Conservation (phyloP, 176 grass and related monocot species). For the Aegilops sharonensis region DNA sequence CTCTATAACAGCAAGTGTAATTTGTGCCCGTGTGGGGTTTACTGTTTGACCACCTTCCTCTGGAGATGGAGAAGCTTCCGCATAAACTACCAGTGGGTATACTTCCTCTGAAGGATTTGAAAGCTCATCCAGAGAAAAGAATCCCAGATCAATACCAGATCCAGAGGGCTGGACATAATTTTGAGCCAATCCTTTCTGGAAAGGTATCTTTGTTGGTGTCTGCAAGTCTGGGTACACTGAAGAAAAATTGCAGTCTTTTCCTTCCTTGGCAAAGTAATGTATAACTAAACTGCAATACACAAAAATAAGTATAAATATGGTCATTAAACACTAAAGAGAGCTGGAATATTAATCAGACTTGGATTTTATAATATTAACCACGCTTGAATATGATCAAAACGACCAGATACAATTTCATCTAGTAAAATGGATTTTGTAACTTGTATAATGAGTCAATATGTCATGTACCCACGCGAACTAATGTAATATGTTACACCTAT, state of each 20-base stretch:
- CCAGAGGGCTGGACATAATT: slow-evolving; percentile 78
- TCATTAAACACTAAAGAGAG: background rate
- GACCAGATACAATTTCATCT: background rate
- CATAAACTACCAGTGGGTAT: slow-evolving; percentile 79
- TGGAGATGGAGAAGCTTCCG: slow-evolving; percentile 49
- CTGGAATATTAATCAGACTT: slow-evolving; percentile 10
- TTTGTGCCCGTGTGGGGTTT: slow-evolving; percentile 59
- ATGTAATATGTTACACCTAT: background rate
- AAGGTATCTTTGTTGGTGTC: slow-evolving; percentile 53
- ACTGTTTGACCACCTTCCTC: slow-evolving; percentile 22
- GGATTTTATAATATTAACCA: background rate
- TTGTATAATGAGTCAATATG: background rate
- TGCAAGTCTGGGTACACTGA: slow-evolving; percentile 52
- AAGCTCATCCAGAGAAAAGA: slow-evolving; percentile 90
- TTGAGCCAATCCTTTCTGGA: slow-evolving; percentile 69
- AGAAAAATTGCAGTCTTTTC: slow-evolving; percentile 53
- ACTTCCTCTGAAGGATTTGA: slow-evolving; percentile 57
- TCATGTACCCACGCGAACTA: background rate
- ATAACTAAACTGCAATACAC: slow-evolving; percentile 58
- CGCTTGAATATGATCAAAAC: slow-evolving; percentile 1
- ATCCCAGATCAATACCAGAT: slow-evolving; percentile 85
- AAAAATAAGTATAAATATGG: slow-evolving; percentile 4
- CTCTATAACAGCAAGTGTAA: slow-evolving; percentile 90
- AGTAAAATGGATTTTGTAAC: background rate
- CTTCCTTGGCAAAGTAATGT: slow-evolving; percentile 95